These are phyloP conservation scores for Pichia membranifaciens DNA, from an alignment of 805 yeast species.

Conservation along the genomic window DNA sequence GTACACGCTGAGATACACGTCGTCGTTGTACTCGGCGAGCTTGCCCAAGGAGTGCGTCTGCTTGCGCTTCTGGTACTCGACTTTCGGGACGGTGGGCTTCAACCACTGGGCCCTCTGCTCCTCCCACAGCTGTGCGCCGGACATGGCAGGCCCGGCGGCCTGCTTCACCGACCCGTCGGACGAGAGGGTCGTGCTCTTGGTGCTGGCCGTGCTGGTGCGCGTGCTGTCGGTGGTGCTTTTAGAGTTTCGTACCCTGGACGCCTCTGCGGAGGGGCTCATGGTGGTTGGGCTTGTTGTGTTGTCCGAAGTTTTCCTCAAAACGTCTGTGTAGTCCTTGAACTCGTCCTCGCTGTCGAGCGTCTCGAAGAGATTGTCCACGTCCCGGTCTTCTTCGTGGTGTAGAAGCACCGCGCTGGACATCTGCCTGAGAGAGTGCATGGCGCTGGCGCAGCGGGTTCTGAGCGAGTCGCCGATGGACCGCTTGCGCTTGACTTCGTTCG, in stretches of 20 bases:
- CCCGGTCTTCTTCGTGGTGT: constrained; percentile 3
- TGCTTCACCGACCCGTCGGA: too few relatives aligned
- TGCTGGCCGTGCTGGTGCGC: neutral
- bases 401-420: constrained; percentile 9
- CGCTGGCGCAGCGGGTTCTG: constrained; percentile 2
- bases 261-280: too few relatives aligned
- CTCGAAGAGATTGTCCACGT: constrained; percentile 6
- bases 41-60: constrained; percentile 31
- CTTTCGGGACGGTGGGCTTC: constrained; percentile 24
- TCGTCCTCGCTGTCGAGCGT: constrained; percentile 3
- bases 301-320: neutral
- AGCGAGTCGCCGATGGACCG: constrained; percentile 4
- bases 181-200: constrained; percentile 1
- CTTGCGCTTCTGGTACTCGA: constrained; percentile 5
- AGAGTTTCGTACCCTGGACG: neutral
- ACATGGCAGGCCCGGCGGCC: neutral
- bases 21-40: constrained; percentile 8
- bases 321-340: neutral
- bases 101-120: constrained; percentile 66
- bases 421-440: constrained; percentile 9
- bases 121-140: constrained; percentile 57
- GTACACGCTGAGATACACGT: constrained; percentile 58
- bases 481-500: constrained; percentile 3
- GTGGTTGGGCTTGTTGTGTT: neutral
- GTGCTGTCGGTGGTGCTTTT: constrained; percentile 1